Evolutionary conservation across 1,284 basidiomycete genomes (phyloP), one percentile per base, ranked within the genome.

Genomic region (Cutaneotrichosporon mucoides): DNA sequence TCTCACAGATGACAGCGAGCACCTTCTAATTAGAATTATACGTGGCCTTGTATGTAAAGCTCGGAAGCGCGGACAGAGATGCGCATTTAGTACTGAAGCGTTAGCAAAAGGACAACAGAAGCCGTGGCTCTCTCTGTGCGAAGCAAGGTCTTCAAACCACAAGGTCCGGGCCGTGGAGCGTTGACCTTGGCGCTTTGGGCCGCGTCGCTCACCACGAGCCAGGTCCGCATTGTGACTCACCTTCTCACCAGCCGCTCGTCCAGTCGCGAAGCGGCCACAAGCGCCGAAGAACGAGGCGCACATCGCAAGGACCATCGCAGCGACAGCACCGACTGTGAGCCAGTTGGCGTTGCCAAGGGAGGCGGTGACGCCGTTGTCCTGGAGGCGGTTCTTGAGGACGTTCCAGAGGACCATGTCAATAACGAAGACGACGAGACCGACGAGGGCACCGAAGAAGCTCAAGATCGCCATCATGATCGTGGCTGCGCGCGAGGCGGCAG

Each of bases 391-490:
- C 64, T 85, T 84, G 33, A 84, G 84, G 59, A 88, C 82, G 57
- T 85, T 85, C 77, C 88, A 92, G 56, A 92, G 82, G 35, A 85
- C 84, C 84, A 90, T 87, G 77, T 89, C 88, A 72, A 91, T 81
- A 48, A 89, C 78, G 78, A 85, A 90, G 4, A 81, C 85, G 66
- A 89, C 77, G 55, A 90, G 80, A 4, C 85, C 85, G 67, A 83
- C 76, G 59, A 90, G 71, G 38, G 84, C 79, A 6, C 86, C 88
- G 57, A 91, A 79, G 12, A 83, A 82, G 60, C 85, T 80, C 55
- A 84, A 65, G 56, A 91, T 79, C 10, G 85, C 80, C 88, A 90
- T 90, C 72, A 90, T 72, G 63, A 90, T 82, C 13, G 88, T 89
- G 43, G 87, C 86, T 11, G 80, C 75, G 63, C 88, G 85, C 63